phyloP scores from a whole-genome alignment of 495 filamentous ascomycete species.

The Xylaria acuta region DNA sequence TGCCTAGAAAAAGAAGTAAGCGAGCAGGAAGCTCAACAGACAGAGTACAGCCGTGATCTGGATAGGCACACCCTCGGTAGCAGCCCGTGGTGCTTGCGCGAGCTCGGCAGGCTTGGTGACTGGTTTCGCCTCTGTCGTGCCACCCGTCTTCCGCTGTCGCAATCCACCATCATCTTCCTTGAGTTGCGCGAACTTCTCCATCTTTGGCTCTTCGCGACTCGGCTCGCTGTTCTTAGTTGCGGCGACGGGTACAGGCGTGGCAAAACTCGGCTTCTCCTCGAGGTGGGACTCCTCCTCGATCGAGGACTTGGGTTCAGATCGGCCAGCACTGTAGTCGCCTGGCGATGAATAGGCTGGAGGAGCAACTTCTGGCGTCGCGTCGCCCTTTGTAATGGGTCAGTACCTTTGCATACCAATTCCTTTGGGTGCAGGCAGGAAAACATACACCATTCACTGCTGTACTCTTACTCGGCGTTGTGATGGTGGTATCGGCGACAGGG shows the following conservation, averaged over 20 bases:
- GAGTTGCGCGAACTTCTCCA: slow-evolving; percentile 72
- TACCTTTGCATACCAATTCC: background rate
- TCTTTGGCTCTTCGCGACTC: slow-evolving; percentile 71
- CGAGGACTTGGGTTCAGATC: slow-evolving; percentile 49
- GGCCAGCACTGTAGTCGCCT: slow-evolving; percentile 29
- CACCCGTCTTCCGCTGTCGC: slow-evolving; percentile 70
- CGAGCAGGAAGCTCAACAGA: slow-evolving; percentile 87
- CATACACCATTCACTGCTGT: slow-evolving; percentile 35
- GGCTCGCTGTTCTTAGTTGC: slow-evolving; percentile 48
- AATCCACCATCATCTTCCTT: slow-evolving; percentile 73
- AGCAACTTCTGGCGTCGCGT: slow-evolving; percentile 33
- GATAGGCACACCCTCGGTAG: slow-evolving; percentile 81
- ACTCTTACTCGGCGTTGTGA: slow-evolving; percentile 36
- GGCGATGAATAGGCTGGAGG: slow-evolving; percentile 40
- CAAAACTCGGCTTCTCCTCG: slow-evolving; percentile 39
- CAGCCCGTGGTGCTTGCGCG: slow-evolving; percentile 57
- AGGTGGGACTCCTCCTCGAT: slow-evolving; percentile 24
- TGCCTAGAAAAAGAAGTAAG: slow-evolving; percentile 87
- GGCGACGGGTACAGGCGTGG: slow-evolving; percentile 51
- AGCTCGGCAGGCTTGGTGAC: slow-evolving; percentile 54
- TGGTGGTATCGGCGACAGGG: slow-evolving; percentile 28
- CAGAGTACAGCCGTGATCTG: slow-evolving; percentile 84
- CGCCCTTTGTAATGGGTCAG: slow-evolving; percentile 12
- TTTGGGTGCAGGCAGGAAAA: background rate
- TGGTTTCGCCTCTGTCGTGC: slow-evolving; percentile 42